Conservation (phyloP, 768 basidiomycete species). For the Kockovaella imperatae region DNA sequence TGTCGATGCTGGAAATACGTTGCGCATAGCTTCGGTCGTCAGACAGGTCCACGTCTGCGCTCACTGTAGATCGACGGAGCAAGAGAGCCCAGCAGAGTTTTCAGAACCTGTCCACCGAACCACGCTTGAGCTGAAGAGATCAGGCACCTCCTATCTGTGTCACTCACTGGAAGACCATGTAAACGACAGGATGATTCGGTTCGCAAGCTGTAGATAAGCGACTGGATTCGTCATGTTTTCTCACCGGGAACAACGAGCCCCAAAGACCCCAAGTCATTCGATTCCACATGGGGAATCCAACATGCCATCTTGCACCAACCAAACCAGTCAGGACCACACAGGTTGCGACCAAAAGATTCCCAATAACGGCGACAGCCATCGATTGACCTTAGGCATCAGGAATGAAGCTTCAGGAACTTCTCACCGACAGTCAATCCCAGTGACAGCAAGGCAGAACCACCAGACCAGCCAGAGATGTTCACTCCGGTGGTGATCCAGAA, state of each 20-base stretch:
- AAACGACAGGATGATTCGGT: constrained; percentile 9
- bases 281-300: constrained; percentile 39
- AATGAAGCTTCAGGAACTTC: background rate
- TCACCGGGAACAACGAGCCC: constrained; percentile 12
- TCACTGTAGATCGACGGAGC: constrained; percentile 6
- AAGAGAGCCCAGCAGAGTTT: constrained; percentile 11
- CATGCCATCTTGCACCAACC: constrained; percentile 33
- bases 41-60: background rate
- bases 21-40: constrained; percentile 24
- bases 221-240: background rate
- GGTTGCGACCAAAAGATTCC: constrained; percentile 15
- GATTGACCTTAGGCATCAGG: constrained; percentile 19
- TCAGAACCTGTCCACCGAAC: constrained; percentile 24
- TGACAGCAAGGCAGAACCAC: constrained; percentile 25
- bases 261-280: constrained; percentile 27
- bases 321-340: constrained; percentile 25
- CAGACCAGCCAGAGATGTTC: constrained; percentile 29
- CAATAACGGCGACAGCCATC: constrained; percentile 21
- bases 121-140: constrained; percentile 19
- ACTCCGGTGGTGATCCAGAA: constrained; percentile 24
- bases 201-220: constrained; percentile 1
- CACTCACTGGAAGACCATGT: constrained; percentile 9
- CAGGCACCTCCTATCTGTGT: background rate
- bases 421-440: constrained; percentile 24
- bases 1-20: constrained; percentile 20